Base-by-base conservation (phyloP, 257 asterid genomes). In the Perilla frutescens region DNA sequence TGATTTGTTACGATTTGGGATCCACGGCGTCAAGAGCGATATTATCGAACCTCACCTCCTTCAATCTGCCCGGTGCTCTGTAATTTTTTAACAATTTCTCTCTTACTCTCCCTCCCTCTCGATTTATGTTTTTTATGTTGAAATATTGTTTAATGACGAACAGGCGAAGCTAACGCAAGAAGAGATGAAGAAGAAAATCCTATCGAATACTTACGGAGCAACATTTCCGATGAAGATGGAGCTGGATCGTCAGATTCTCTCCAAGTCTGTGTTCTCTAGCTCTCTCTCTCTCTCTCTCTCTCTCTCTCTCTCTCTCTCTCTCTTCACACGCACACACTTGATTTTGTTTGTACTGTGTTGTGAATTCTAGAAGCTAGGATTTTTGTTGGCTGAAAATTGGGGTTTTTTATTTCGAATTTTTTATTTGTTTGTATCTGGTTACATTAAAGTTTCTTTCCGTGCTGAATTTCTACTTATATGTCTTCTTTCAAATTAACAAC, bases 11-110 rank as follows among this genome's bases (percentile, higher is more conserved):
- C 81, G 91, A 12, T 84, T 70, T 31, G 98, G 98, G 48, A 88
- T 93, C 43, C 96, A 93, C 31, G 92, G 96, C 58, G 98, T 91
- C 40, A 89, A 89, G 84, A 88, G 96, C 74, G 97, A 88, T 68
- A 89, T 93, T 8, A 78, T 91, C 58, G 96, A 87, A 80, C 70
- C 93, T 72, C 97, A 93, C 69, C 98, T 96, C 26, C 93, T 93
- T 53, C 88, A 91, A 82, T 84, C 90, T 79, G 68, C 96, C 26
- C 82, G 73, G 61, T 87, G 80, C 68, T 66, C 86, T 54, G 97
- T 91, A 88, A 72, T 45, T 67, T 44, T n/a, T 58, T 34, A 1
- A 5, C 54, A 54, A 14, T 51, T 77, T 20, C 26, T 20, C 26
- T 32, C 40, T 7, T 13, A 13, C 44, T 43, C n/a, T 37, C 6